Conservation (phyloP, 345 rosid species). For the Pseudoturritis turrita region DNA sequence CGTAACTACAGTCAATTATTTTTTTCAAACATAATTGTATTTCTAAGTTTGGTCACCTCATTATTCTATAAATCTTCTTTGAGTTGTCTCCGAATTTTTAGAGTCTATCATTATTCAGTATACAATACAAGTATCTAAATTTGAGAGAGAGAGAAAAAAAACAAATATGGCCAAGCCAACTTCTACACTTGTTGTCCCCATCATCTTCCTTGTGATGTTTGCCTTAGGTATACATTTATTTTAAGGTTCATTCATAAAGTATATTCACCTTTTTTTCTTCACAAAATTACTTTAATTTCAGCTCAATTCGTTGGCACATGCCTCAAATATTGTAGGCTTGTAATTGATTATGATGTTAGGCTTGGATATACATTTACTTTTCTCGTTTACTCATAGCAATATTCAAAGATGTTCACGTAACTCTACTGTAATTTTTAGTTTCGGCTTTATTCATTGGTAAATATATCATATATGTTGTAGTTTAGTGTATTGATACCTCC, state of each 20-base stretch:
- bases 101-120: neutral
- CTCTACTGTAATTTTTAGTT: neutral
- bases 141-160: neutral
- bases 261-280: neutral
- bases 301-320: neutral
- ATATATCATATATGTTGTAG: neutral
- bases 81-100: neutral
- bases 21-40: too few relatives aligned
- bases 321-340: neutral
- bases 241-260: neutral
- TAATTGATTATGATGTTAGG: neutral
- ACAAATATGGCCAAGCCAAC: neutral
- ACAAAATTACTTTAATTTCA: neutral
- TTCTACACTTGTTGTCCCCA: neutral
- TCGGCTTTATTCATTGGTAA: neutral
- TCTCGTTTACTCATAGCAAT: neutral
- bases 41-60: neutral
- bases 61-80: neutral
- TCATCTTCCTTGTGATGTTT: slow-evolving; percentile 4
- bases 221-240: neutral
- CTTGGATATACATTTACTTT: neutral
- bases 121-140: neutral
- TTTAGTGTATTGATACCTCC: neutral
- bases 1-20: neutral
- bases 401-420: neutral